Conservation (phyloP, 2,329 filamentous ascomycete genomes). For the Penicillium sumatraense region DNA sequence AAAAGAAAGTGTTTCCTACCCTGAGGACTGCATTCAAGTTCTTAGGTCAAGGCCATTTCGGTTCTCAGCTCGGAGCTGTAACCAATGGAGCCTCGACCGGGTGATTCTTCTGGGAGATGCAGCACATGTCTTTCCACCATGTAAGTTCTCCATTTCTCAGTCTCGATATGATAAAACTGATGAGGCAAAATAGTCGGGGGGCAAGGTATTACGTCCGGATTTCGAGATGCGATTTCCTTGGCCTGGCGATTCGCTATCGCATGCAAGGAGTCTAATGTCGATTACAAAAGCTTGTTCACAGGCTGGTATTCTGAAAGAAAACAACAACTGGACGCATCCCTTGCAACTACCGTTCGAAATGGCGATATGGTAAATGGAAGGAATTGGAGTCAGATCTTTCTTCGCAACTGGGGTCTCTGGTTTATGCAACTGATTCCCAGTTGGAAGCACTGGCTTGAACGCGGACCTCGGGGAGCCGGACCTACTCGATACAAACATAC, state of each 20-base stretch:
- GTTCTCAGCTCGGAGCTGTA: constrained; percentile 53
- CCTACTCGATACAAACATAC: constrained; percentile 34
- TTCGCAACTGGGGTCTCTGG: constrained; percentile 41
- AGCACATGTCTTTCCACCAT: constrained; percentile 59
- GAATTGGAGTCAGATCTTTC: constrained; percentile 32
- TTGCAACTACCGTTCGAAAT: constrained; percentile 40
- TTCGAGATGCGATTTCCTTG: constrained; percentile 44
- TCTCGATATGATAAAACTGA: background rate
- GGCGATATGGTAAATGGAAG: constrained; percentile 38
- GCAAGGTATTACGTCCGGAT: constrained; percentile 48
- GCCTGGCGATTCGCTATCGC: constrained; percentile 44
- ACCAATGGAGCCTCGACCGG: constrained; percentile 50
- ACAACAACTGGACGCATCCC: constrained; percentile 42
- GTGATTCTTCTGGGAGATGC: constrained; percentile 55
- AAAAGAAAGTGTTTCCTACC: constrained; percentile 39
- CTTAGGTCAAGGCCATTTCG: constrained; percentile 52
- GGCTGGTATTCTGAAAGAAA: constrained; percentile 44
- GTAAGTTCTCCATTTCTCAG: constrained; percentile 26
- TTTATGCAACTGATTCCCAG: constrained; percentile 35
- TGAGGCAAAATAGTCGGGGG: constrained; percentile 38
- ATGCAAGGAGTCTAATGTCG: constrained; percentile 16
- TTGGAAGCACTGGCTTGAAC: constrained; percentile 33
- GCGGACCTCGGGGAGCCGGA: constrained; percentile 33
- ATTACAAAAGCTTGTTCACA: constrained; percentile 29
- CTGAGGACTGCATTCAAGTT: constrained; percentile 53